Conservation (phyloP, 2,329 filamentous ascomycete species). For the Aspergillus sp. region DNA sequence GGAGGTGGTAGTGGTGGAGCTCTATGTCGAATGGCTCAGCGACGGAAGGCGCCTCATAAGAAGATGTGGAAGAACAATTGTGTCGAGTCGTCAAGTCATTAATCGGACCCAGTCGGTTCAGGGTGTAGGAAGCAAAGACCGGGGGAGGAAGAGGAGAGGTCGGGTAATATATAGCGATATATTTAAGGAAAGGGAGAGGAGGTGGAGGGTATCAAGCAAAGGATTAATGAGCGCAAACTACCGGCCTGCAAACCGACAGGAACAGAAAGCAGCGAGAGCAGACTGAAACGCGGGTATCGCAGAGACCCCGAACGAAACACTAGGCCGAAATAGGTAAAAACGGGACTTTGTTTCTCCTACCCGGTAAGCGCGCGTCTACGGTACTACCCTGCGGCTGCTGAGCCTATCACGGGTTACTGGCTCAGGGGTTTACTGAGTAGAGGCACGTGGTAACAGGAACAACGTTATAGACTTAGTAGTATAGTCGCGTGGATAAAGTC, state of each 20-base stretch:
- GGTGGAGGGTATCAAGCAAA: conserved; percentile 17
- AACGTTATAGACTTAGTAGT: neutral
- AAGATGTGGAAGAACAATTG: conserved; percentile 20
- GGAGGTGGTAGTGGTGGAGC: conserved; percentile 24
- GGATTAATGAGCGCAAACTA: conserved; percentile 33
- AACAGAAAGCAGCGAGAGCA: conserved; percentile 26
- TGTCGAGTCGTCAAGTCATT: conserved; percentile 35
- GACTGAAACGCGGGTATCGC: conserved; percentile 39
- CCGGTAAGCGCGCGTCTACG: conserved; percentile 23
- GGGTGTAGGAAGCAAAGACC: conserved; percentile 11
- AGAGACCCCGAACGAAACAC: conserved; percentile 41
- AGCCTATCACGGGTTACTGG: neutral
- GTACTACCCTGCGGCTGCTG: neutral
- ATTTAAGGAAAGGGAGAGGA: conserved; percentile 13
- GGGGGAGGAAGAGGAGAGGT: conserved; percentile 19
- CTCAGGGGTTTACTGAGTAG: neutral
- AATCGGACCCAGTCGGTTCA: conserved; percentile 19
- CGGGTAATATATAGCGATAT: conserved; percentile 4
- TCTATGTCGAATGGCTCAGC: conserved; percentile 26
- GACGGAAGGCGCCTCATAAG: conserved; percentile 29
- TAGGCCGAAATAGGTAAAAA: conserved; percentile 35
- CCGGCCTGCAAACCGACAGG: conserved; percentile 30
- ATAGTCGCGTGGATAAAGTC: neutral
- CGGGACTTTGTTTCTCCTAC: conserved; percentile 32
- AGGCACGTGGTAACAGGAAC: conserved; percentile 12